Conservation (phyloP, 148 eudicot species). For the Fagopyrum esculentum region DNA sequence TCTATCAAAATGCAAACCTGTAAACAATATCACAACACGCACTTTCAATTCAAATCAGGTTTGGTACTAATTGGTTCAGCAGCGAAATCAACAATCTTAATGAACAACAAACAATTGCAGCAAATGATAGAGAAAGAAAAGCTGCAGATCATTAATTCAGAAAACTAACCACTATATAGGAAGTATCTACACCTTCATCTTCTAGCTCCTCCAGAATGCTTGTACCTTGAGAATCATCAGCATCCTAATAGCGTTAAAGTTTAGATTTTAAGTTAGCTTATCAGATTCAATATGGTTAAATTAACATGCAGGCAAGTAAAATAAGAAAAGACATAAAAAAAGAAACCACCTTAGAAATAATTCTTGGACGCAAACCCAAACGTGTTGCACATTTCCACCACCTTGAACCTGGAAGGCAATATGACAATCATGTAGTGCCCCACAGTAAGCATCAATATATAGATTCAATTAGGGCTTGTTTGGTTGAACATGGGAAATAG, state of each 20-base stretch:
- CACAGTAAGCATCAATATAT: neutral
- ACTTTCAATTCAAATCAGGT: neutral
- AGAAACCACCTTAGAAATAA: constrained; percentile 59
- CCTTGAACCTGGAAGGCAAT: constrained; percentile 53
- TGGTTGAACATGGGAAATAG: too few species aligned
- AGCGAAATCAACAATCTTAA: neutral
- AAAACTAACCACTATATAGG: constrained; percentile 66
- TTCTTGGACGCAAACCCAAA: constrained; percentile 47
- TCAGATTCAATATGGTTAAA: neutral
- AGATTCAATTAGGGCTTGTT: neutral
- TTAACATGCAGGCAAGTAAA: neutral
- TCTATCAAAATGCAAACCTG: too few species aligned
- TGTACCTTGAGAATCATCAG: constrained; percentile 89
- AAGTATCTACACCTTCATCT: constrained; percentile 83
- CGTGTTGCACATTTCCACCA: constrained; percentile 86
- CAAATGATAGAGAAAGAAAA: neutral
- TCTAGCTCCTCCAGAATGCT: constrained; percentile 72
- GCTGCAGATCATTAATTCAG: neutral
- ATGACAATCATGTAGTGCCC: neutral
- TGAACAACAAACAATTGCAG: neutral
- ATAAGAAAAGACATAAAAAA: neutral
- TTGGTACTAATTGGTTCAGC: neutral
- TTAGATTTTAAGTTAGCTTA: neutral
- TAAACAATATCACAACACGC: neutral
- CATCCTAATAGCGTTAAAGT: constrained; percentile 43